Base-by-base conservation (phyloP, 106 monocot species). In the Dendrobium chrysotoxum region DNA sequence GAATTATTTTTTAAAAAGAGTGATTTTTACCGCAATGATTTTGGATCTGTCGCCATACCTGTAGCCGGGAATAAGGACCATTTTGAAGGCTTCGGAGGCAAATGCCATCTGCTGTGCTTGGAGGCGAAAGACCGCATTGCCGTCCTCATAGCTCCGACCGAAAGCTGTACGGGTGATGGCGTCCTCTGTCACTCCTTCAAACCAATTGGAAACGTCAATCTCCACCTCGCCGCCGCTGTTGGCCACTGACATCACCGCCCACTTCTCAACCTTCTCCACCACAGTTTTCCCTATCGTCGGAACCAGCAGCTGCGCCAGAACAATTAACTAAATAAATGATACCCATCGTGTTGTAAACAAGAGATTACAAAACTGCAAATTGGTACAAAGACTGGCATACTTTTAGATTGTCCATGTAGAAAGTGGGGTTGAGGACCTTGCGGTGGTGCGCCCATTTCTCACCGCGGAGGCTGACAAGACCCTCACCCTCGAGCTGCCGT, bases 341-440 rank as follows among this genome's bases (percentile, higher is more conserved):
- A 47, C 17, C 35, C 0, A 42, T 81, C 42, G 42, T 42, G 7
- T 46, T 7, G 46, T 46, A 11, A 10, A n/a, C n/a, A 11, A 46
- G 18, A 53, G 53, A 2, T 25, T 40, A 3, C 50, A 47, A 76
- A 76, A 40, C 21, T n/a, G 21, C 21, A 72, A 40, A 28, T 72
- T 40, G 20, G 72, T 28, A 5, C 16, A 11, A 4, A 5, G 9
- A 25, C 7, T 30, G 40, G 9, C 20, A 35, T 71, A 90, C 91
- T 78, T 92, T 92, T 87, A 95, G 92, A 76, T 95, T 95, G 4
- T 95, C 95, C 91, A 91, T 87, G 83, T 89, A 89, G 83, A 95
- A 95, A 70, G 91, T 82, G 8, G 95, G 92, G 18, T 84, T 83
- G 86, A 95, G 90, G 58, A 95, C 78, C 79, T 85, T 92, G 67